Conservation (phyloP, 805 yeast species). For the Suhomyces vadensis region DNA sequence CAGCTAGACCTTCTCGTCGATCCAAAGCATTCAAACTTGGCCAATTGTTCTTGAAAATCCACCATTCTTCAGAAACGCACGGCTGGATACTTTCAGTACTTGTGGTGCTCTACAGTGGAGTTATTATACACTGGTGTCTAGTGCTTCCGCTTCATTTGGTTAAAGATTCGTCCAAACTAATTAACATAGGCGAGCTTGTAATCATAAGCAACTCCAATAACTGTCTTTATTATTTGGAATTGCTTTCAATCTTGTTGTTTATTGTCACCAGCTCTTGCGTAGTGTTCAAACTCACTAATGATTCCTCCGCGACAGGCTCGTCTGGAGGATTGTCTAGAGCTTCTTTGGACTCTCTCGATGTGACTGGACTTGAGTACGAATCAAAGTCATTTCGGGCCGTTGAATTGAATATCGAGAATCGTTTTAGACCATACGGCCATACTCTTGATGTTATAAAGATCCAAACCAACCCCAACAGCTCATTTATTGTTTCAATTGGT, state of each 20-base stretch:
- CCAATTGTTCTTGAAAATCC: constrained; percentile 33
- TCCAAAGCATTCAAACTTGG: constrained; percentile 32
- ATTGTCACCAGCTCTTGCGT: constrained; percentile 50
- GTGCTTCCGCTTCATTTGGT: constrained; percentile 20
- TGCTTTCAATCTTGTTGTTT: constrained; percentile 51
- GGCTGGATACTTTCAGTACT: constrained; percentile 19
- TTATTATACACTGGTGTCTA: constrained; percentile 22
- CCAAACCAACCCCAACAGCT: constrained; percentile 56
- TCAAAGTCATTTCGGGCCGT: constrained; percentile 30
- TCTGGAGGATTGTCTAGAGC: not conserved
- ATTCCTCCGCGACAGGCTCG: constrained; percentile 6
- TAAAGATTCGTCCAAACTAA: constrained; percentile 10
- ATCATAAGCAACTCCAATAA: constrained; percentile 39
- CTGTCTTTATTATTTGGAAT: constrained; percentile 55
- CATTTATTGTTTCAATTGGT: constrained; percentile 70
- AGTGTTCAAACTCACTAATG: constrained; percentile 30
- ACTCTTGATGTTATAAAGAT: constrained; percentile 62
- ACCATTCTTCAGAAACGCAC: constrained; percentile 37
- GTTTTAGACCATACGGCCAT: too few species aligned
- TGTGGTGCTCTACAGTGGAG: constrained; percentile 16
- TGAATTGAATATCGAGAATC: constrained; percentile 31
- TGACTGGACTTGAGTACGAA: constrained; percentile 6
- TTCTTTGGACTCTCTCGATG: not conserved
- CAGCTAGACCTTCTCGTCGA: constrained; percentile 17
- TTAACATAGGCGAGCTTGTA: constrained; percentile 10